Evolutionary conservation across 495 filamentous ascomycete species (phyloP).

Genomic region (Poronia punctata): DNA sequence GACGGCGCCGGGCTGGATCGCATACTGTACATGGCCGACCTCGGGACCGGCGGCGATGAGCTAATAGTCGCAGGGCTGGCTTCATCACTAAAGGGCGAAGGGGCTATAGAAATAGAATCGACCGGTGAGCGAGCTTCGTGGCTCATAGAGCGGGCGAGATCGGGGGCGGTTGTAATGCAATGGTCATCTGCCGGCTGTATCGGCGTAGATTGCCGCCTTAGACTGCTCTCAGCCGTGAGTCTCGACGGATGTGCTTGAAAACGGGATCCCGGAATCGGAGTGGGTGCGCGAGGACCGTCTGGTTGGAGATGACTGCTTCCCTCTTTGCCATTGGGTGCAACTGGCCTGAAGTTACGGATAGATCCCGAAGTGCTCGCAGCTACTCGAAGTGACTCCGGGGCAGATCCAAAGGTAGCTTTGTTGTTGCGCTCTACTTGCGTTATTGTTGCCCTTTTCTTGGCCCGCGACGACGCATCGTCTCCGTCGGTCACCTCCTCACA

Average conservation of each 20-base stretch:
- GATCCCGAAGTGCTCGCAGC: constrained; percentile 83
- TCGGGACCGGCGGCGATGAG: constrained; percentile 72
- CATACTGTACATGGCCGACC: constrained; percentile 35
- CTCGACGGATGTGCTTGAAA: constrained; percentile 19
- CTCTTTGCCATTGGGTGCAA: constrained; percentile 50
- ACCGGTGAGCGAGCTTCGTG: constrained; percentile 37
- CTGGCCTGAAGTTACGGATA: constrained; percentile 75
- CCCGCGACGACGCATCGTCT: constrained; percentile 39
- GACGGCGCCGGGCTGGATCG: constrained; percentile 53
- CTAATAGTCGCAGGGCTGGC: constrained; percentile 57
- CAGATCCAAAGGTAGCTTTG: constrained; percentile 60
- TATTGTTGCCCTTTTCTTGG: constrained; percentile 67
- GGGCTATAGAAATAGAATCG: constrained; percentile 43
- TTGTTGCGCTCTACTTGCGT: constrained; percentile 61
- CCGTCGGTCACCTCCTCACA: constrained; percentile 68
- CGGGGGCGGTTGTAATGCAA: constrained; percentile 7
- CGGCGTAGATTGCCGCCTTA: constrained; percentile 18
- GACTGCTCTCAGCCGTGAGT: constrained; percentile 11
- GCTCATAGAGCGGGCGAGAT: constrained; percentile 17
- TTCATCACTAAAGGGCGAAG: constrained; percentile 53
- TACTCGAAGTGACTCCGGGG: constrained; percentile 74
- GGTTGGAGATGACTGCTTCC: constrained; percentile 57
- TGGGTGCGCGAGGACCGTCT: constrained; percentile 72
- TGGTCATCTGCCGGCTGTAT: constrained; percentile 7
- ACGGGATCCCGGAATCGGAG: constrained; percentile 56